phyloP scores from a whole-genome alignment of 139 green algal species.

The Nannochloris sp. region DNA sequence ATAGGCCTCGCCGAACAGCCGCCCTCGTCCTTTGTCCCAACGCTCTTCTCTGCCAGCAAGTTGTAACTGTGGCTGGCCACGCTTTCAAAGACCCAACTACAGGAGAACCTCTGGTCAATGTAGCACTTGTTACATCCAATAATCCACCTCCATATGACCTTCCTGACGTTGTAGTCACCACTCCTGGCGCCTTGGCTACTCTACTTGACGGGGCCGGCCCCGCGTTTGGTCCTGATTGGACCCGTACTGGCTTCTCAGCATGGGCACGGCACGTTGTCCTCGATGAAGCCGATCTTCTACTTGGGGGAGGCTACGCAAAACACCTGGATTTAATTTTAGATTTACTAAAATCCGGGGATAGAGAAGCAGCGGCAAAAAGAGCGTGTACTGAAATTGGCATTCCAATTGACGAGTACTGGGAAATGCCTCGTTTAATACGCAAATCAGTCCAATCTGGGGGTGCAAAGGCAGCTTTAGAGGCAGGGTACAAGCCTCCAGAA shows the following conservation, averaged over 20 bases:
- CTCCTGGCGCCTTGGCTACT: constrained; percentile 52
- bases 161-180: constrained; percentile 68
- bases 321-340: constrained; percentile 54
- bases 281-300: constrained; percentile 92
- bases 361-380: constrained; percentile 24
- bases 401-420: constrained; percentile 21
- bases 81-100: constrained; percentile 7
- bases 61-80: constrained; percentile 33
- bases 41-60: constrained; percentile 72
- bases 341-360: constrained; percentile 49
- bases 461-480: constrained; percentile 34
- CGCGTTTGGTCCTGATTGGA: constrained; percentile 61
- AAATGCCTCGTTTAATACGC: constrained; percentile 45
- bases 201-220: constrained; percentile 33
- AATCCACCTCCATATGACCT: constrained; percentile 42
- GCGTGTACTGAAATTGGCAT: constrained; percentile 45
- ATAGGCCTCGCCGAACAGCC: background rate
- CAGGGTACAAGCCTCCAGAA: constrained; percentile 21
- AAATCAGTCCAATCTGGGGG: constrained; percentile 31
- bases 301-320: constrained; percentile 61
- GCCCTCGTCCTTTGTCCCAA: constrained; percentile 86
- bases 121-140: constrained; percentile 39
- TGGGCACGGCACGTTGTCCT: constrained; percentile 68
- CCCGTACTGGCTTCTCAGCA: constrained; percentile 26
- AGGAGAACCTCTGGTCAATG: constrained; percentile 32